Percentiles rank a stretch among this genome's conserved stretches.
Conservation (phyloP, 2,329 filamentous ascomycete genomes). For the Cytospora piceicola region DNA sequence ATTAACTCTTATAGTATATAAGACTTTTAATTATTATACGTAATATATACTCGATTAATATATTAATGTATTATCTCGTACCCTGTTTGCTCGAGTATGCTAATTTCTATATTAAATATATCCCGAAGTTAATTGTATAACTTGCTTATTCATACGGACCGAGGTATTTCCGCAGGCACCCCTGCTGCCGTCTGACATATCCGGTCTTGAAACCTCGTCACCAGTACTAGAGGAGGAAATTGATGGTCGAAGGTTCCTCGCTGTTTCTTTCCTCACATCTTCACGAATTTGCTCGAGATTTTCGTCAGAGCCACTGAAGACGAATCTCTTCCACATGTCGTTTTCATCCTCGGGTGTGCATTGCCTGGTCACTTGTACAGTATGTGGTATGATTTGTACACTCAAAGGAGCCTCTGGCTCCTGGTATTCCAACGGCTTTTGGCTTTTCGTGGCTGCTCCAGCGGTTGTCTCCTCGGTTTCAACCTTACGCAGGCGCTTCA, state of each 20-base stretch:
- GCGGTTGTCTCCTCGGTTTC: neutral
- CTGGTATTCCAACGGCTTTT: neutral
- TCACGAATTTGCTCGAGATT: slow-evolving; percentile 29
- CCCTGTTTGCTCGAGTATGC: no score
- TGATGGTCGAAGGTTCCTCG: slow-evolving; percentile 30
- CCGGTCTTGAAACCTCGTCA: slow-evolving; percentile 15
- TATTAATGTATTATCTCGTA: no score
- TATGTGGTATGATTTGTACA: slow-evolving; percentile 24
- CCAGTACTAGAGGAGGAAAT: slow-evolving; percentile 9
- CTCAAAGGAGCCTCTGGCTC: neutral
- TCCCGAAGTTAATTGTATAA: no score
- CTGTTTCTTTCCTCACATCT: slow-evolving; percentile 34
- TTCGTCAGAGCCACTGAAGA: slow-evolving; percentile 33
- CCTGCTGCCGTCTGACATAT: no score
- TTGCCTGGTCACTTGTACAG: neutral
- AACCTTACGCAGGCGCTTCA: neutral
- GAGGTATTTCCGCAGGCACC: no score
- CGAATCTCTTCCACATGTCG: slow-evolving; percentile 36
- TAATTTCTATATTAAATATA: no score
- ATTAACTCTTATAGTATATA: no score
- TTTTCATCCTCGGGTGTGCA: slow-evolving; percentile 25
- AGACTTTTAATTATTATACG: no score
- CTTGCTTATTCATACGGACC: no score
- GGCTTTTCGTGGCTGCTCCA: neutral
- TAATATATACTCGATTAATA: no score